Percentiles rank a stretch among this genome's conserved stretches.
phyloP scores from a whole-genome alignment of 257 asterid species.

The Nyctanthes arbortristis region DNA sequence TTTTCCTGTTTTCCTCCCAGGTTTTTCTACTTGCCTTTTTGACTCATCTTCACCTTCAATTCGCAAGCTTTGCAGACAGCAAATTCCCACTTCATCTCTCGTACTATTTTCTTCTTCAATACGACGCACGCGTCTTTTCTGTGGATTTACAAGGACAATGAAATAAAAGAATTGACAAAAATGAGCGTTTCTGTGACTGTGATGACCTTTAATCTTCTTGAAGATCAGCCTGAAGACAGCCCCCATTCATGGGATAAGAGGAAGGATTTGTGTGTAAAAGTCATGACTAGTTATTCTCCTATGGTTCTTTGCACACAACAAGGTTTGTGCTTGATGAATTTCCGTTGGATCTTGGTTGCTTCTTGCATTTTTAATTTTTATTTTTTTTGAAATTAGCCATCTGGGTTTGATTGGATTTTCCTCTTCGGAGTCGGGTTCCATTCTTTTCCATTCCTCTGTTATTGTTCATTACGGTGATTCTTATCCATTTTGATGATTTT shows the following conservation, averaged over 20 bases:
- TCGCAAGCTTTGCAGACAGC: not conserved
- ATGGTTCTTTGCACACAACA: constrained; percentile 94
- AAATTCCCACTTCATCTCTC: not conserved
- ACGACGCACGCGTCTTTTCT: not conserved
- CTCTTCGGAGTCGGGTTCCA: constrained; percentile 23
- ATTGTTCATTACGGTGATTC: constrained; percentile 12
- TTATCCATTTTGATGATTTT: constrained; percentile 22
- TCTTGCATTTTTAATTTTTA: constrained; percentile 23
- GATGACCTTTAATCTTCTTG: constrained; percentile 93
- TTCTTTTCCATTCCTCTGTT: constrained; percentile 18
- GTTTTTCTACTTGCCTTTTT: not conserved
- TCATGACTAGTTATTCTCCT: constrained; percentile 88
- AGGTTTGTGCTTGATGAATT: constrained; percentile 40
- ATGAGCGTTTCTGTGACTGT: constrained; percentile 91
- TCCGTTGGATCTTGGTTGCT: constrained; percentile 23
- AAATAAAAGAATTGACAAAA: constrained; percentile 26
- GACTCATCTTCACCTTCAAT: not conserved
- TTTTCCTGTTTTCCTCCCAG: not conserved
- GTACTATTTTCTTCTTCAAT: not conserved
- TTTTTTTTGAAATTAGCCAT: constrained; percentile 40
- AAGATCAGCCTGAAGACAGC: constrained; percentile 82
- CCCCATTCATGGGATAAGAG: constrained; percentile 94
- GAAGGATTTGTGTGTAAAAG: constrained; percentile 83
- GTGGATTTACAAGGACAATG: not conserved
- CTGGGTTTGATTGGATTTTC: constrained; percentile 38